Evolutionary conservation across 768 basidiomycete genomes (phyloP).

Genomic region (Agaricus sinodeliciosus): DNA sequence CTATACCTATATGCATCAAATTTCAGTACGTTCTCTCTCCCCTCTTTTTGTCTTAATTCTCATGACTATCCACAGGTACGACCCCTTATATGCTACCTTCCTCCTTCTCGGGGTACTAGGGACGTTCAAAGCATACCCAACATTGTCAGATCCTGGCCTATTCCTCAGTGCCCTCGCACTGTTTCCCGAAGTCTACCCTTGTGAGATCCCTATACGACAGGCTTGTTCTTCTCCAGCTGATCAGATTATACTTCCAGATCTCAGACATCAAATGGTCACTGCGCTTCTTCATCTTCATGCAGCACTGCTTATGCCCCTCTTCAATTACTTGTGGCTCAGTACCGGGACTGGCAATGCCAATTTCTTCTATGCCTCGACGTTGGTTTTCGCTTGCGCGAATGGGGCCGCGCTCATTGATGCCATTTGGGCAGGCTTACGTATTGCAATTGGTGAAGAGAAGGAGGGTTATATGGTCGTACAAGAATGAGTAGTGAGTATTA

Average conservation of each 20-base stretch:
- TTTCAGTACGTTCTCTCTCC: constrained; percentile 52
- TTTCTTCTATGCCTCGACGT: constrained; percentile 94
- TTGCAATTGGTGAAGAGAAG: constrained; percentile 53
- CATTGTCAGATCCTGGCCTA: constrained; percentile 82
- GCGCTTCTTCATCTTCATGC: constrained; percentile 79
- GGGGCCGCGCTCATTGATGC: constrained; percentile 81
- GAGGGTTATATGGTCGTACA: constrained; percentile 55
- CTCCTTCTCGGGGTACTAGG: constrained; percentile 71
- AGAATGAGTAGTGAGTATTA: constrained; percentile 30
- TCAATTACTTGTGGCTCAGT: constrained; percentile 86
- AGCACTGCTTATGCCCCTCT: constrained; percentile 79
- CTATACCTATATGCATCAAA: constrained; percentile 80
- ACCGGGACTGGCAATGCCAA: constrained; percentile 96
- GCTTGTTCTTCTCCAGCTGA: neutral
- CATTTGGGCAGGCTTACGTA: constrained; percentile 75
- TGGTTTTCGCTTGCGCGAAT: constrained; percentile 87
- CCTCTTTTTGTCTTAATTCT: neutral
- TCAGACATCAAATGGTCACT: constrained; percentile 82
- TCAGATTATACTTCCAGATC: constrained; percentile 39
- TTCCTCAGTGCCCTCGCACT: constrained; percentile 76
- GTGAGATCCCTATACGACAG: constrained; percentile 39
- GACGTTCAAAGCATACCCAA: constrained; percentile 89
- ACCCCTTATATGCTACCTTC: constrained; percentile 76
- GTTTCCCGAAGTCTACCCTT: constrained; percentile 79
- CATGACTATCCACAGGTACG: constrained; percentile 45